Conservation (phyloP, 495 filamentous ascomycete genomes). For the Sordaria brevicollis region DNA sequence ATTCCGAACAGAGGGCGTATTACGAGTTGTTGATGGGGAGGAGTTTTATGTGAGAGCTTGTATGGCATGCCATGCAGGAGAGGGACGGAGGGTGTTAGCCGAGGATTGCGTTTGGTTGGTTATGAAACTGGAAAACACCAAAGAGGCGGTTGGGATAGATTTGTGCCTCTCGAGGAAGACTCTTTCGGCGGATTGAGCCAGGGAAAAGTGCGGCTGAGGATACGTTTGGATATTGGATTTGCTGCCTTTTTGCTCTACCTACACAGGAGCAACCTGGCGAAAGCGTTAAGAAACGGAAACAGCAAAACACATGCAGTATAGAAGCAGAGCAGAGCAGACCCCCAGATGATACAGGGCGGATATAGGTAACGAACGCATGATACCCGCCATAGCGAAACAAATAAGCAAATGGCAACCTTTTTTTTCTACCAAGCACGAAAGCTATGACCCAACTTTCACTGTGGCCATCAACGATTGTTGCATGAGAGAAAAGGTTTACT, state of each 20-base stretch:
- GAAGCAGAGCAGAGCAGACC: neutral
- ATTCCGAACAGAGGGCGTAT: conserved; percentile 25
- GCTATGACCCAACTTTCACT: too few species aligned
- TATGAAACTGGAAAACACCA: too few species aligned
- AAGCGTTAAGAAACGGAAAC: neutral
- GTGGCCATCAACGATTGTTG: neutral
- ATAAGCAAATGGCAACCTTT: neutral
- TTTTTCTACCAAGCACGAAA: neutral
- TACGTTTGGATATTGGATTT: too few species aligned
- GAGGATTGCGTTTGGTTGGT: too few species aligned
- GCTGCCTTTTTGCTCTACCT: neutral
- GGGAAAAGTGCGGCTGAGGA: too few species aligned
- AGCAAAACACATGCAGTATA: neutral
- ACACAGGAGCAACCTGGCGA: neutral
- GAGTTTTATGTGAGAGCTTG: neutral
- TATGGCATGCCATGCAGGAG: too few species aligned
- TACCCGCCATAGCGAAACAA: neutral
- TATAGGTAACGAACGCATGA: neutral
- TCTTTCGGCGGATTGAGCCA: too few species aligned
- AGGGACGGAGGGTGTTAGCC: too few species aligned
- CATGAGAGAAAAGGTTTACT: neutral
- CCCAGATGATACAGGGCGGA: neutral
- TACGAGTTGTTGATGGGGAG: conserved; percentile 28
- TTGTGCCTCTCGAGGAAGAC: too few species aligned
- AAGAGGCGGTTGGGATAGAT: neutral